Conservation (phyloP, 176 grass and related monocot species). For the Poa pratensis region DNA sequence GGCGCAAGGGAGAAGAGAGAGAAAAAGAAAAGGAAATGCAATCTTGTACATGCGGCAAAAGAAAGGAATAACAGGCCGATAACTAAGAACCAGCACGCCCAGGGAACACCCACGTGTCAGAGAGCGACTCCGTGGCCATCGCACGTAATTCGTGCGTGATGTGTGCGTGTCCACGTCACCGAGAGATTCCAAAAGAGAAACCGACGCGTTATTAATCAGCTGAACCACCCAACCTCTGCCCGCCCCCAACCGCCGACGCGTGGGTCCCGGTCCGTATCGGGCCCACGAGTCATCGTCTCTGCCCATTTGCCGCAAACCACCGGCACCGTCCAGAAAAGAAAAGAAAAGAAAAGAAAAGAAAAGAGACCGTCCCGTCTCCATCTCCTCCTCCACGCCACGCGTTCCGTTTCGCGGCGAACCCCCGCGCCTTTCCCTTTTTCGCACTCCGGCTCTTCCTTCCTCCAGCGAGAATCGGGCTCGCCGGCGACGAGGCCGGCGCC, state of each 20-base stretch:
- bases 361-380: neutral
- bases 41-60: too few relatives aligned
- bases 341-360: neutral
- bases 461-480: neutral
- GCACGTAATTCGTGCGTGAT: too few relatives aligned
- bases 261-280: too few relatives aligned
- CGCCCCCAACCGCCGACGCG: neutral
- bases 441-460: constrained; percentile 29
- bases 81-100: too few relatives aligned
- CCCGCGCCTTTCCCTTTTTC: constrained; percentile 16
- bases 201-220: too few relatives aligned
- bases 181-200: too few relatives aligned
- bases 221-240: neutral
- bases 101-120: too few relatives aligned
- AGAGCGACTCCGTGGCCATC: too few relatives aligned
- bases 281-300: neutral
- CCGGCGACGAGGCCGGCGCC: neutral
- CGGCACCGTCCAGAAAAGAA: neutral
- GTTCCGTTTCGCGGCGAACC: constrained; percentile 32
- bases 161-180: too few relatives aligned
- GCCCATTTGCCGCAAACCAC: neutral
- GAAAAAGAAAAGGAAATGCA: too few relatives aligned
- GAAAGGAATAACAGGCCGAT: too few relatives aligned
- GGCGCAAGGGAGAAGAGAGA: too few relatives aligned
- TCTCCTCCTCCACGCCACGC: neutral